Percentiles rank a stretch among this genome's conserved stretches.
Evolutionary conservation across 345 rosid genomes (phyloP).

Genomic region (Durio zibethinus): DNA sequence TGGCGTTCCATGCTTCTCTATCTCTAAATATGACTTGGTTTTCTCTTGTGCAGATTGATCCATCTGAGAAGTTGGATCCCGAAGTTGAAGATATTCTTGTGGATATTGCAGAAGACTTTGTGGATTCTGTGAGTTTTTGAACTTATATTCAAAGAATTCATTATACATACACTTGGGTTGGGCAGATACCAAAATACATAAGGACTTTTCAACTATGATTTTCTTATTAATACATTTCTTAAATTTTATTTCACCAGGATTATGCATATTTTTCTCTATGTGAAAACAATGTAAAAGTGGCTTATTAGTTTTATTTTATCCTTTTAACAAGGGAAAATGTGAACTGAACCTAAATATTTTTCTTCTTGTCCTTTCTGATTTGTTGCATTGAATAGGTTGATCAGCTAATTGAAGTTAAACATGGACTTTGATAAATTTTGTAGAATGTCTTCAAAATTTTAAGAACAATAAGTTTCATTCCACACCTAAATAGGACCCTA

Average conservation of each 20-base stretch:
- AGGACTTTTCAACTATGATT: not conserved
- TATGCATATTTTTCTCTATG: not conserved
- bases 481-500: not conserved
- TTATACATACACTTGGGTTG: not conserved
- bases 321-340: not conserved
- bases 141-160: not conserved
- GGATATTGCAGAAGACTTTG: constrained; percentile 94
- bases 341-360: not conserved
- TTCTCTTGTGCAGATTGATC: constrained; percentile 62
- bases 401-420: constrained; percentile 2
- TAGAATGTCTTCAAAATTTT: not conserved
- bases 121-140: constrained; percentile 72
- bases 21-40: not conserved
- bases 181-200: not conserved
- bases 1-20: not conserved
- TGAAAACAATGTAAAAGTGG: not conserved
- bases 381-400: not conserved
- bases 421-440: not conserved
- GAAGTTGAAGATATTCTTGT: constrained; percentile 93
- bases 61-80: constrained; percentile 82
- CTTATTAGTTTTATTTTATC: not conserved
- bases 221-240: not conserved
- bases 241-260: not conserved
- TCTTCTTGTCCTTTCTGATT: not conserved
- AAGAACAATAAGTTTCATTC: not conserved